Evolutionary conservation across 1,284 basidiomycete genomes (phyloP).

Genomic region (Cryptococcus sp.): DNA sequence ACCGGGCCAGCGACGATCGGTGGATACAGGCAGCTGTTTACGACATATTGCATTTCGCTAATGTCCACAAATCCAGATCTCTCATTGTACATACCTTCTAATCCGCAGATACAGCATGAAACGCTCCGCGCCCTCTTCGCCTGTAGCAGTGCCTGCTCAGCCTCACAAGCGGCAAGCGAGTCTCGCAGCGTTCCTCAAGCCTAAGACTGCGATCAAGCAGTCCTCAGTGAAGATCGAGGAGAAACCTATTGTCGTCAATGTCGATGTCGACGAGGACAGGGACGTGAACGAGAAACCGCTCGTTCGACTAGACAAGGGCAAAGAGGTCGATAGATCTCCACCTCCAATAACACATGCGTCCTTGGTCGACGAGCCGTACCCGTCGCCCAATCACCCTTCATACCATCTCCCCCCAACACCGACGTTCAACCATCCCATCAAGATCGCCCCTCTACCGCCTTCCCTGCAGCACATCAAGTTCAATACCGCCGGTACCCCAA

Average conservation of each 20-base stretch:
- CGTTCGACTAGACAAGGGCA: constrained; percentile 4
- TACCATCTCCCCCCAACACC: constrained; percentile 30
- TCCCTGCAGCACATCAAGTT: constrained; percentile 10
- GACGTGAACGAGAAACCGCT: neutral
- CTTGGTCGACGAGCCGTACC: constrained; percentile 13
- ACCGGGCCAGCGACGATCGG: neutral
- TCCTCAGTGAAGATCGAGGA: neutral
- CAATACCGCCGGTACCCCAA: constrained; percentile 23
- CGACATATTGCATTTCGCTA: too few species aligned
- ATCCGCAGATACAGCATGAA: constrained; percentile 12
- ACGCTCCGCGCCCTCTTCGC: constrained; percentile 5
- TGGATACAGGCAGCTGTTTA: too few species aligned
- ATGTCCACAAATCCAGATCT: too few species aligned
- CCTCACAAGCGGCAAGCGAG: constrained; percentile 21
- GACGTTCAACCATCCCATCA: constrained; percentile 32
- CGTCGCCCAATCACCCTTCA: constrained; percentile 27
- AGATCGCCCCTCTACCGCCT: constrained; percentile 17
- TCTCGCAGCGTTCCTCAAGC: constrained; percentile 19
- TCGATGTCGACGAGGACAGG: constrained; percentile 5
- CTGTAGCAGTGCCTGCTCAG: neutral
- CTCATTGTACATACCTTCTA: neutral
- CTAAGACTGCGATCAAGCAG: neutral
- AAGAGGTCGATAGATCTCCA: neutral
- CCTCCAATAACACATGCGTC: neutral
- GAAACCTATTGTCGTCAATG: constrained; percentile 7